Evolutionary conservation across 805 yeast species (phyloP).

Genomic region (Metschnikowia cubensis): DNA sequence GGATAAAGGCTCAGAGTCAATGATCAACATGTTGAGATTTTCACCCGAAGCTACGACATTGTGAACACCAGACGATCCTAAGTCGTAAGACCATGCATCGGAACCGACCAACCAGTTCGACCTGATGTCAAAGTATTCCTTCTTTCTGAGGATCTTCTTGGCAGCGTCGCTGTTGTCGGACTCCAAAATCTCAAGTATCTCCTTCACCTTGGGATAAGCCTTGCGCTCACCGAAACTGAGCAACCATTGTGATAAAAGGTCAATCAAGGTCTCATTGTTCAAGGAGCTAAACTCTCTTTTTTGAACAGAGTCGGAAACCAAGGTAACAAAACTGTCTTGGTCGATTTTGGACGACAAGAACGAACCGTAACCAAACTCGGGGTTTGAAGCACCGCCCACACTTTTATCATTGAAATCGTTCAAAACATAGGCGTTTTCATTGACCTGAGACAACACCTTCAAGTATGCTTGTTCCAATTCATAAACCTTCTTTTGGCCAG

Average conservation of each 20-base stretch:
- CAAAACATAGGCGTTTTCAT: slow-evolving; percentile 51
- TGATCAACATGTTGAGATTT: slow-evolving; percentile 78
- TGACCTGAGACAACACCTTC: slow-evolving; percentile 69
- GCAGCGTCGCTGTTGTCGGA: slow-evolving; percentile 42
- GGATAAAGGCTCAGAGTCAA: slow-evolving; percentile 78
- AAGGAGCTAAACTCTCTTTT: slow-evolving; percentile 40
- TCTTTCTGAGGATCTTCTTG: slow-evolving; percentile 42
- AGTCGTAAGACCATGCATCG: slow-evolving; percentile 92
- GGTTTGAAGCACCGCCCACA: slow-evolving; percentile 48
- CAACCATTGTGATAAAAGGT: slow-evolving; percentile 67
- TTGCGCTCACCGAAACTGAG: slow-evolving; percentile 42
- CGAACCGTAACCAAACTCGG: slow-evolving; percentile 86
- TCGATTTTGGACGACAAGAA: slow-evolving; percentile 57
- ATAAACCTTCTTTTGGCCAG: slow-evolving; percentile 46
- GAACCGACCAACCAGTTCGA: slow-evolving; percentile 87
- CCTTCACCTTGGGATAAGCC: slow-evolving; percentile 27
- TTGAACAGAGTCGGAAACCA: slow-evolving; percentile 46
- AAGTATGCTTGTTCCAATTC: slow-evolving; percentile 71
- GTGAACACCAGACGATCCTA: slow-evolving; percentile 90
- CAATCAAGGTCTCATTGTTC: slow-evolving; percentile 47
- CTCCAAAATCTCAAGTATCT: slow-evolving; percentile 36
- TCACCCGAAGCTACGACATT: slow-evolving; percentile 69
- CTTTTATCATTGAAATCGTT: slow-evolving; percentile 52
- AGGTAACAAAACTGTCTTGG: slow-evolving; percentile 40
- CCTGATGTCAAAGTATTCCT: slow-evolving; percentile 43